A percentile compares a stretch with the other conserved stretches of the same genome.
Evolutionary conservation across 495 filamentous ascomycete genomes (phyloP).

Genomic region (Aspergillus sclerotiicarbonarius): DNA sequence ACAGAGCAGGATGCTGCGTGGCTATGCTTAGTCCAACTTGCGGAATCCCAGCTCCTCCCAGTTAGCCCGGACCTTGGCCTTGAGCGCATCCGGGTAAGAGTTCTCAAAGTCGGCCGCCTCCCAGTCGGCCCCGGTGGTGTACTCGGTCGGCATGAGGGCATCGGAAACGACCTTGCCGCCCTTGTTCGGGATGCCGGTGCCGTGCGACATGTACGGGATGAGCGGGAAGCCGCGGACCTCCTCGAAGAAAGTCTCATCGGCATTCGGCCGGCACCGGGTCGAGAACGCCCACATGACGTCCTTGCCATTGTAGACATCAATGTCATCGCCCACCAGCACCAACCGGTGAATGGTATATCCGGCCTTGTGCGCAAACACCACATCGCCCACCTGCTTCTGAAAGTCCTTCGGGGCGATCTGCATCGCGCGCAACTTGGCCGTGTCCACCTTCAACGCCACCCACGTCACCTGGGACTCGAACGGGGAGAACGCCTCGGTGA

Average conservation of each 20-base stretch:
- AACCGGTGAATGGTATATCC: constrained; percentile 40
- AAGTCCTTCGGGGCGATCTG: constrained; percentile 32
- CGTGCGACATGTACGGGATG: constrained; percentile 40
- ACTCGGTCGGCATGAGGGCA: constrained; percentile 36
- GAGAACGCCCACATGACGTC: constrained; percentile 46
- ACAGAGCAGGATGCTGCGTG: no score
- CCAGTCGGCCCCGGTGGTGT: constrained; percentile 33
- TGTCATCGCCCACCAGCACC: constrained; percentile 38
- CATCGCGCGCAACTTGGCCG: constrained; percentile 26
- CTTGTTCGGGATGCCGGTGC: constrained; percentile 20
- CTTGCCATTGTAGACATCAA: constrained; percentile 35
- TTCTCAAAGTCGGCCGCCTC: constrained; percentile 32
- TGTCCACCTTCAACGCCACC: constrained; percentile 38
- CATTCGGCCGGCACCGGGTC: constrained; percentile 36
- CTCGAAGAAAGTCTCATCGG: constrained; percentile 38
- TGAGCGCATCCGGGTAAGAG: constrained; percentile 34
- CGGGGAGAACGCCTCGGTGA: constrained; percentile 36
- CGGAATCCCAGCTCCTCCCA: constrained; percentile 37
- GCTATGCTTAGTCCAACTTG: constrained; percentile 15
- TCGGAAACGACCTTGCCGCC: constrained; percentile 45
- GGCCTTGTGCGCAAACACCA: constrained; percentile 38
- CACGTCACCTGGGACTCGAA: constrained; percentile 43
- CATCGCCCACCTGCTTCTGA: constrained; percentile 28
- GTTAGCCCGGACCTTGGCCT: constrained; percentile 30
- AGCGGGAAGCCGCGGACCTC: constrained; percentile 39